Percentiles rank a stretch among this genome's conserved stretches.
These are phyloP conservation scores for Aquilaria agallochum DNA, from an alignment of 441 rosid species.

Conservation along the genomic window DNA sequence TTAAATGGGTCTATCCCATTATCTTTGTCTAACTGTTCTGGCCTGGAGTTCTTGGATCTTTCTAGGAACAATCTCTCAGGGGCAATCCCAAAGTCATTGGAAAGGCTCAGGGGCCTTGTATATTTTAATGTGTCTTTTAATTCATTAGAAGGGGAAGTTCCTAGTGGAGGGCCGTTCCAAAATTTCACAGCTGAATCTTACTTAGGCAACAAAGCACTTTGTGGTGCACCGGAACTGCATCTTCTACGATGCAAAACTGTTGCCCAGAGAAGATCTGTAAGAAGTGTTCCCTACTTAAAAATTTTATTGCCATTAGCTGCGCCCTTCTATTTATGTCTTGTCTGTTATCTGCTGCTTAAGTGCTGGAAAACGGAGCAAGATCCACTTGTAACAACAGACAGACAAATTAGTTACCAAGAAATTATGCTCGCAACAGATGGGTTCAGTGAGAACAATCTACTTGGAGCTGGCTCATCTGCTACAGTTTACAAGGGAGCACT, in stretches of 20 bases:
- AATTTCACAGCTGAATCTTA: constrained; percentile 20
- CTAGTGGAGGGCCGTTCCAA: constrained; percentile 21
- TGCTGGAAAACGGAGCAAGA: neutral
- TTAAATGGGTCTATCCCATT: constrained; percentile 19
- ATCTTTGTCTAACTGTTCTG: constrained; percentile 1
- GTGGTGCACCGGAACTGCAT: constrained; percentile 13
- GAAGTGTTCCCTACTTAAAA: neutral
- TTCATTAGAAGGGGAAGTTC: constrained; percentile 27
- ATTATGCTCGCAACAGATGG: constrained; percentile 6
- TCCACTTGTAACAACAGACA: neutral
- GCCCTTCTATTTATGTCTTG: too few relatives aligned
- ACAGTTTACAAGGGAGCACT: constrained; percentile 8
- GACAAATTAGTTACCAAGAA: constrained; percentile 12
- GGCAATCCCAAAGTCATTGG: constrained; percentile 21
- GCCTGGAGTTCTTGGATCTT: constrained; percentile 19
- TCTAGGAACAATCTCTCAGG: constrained; percentile 24
- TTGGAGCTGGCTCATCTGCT: neutral
- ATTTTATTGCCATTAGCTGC: too few relatives aligned
- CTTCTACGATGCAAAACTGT: constrained; percentile 16
- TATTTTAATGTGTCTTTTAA: constrained; percentile 29
- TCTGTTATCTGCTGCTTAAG: too few relatives aligned
- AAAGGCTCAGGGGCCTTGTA: constrained; percentile 11
- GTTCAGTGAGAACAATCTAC: constrained; percentile 4
- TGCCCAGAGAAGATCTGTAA: neutral
- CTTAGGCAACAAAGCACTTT: constrained; percentile 18